These are phyloP conservation scores for Blakeslea trispora DNA, from an alignment of 371 early-diverging fungal genomes.

Conservation along the genomic window DNA sequence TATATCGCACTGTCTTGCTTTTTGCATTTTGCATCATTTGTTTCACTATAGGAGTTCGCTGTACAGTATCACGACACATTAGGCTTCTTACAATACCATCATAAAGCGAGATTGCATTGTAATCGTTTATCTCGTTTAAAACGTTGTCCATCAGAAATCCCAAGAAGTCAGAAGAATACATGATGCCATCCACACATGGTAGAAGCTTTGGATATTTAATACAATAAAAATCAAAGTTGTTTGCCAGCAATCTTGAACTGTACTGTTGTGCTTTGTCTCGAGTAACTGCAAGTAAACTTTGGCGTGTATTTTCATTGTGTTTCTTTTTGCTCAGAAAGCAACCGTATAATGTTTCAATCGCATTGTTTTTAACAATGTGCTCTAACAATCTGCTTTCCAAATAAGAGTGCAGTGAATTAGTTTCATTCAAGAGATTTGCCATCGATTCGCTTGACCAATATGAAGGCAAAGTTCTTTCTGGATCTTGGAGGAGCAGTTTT, in stretches of 20 bases:
- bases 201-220: slow-evolving; percentile 33
- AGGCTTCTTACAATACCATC: slow-evolving; percentile 33
- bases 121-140: slow-evolving; percentile 24
- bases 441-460: slow-evolving; percentile 28
- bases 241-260: slow-evolving; percentile 17
- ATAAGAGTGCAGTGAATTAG: slow-evolving; percentile 20
- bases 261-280: slow-evolving; percentile 2
- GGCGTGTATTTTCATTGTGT: background rate
- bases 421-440: slow-evolving; percentile 23
- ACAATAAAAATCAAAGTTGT: slow-evolving; percentile 34
- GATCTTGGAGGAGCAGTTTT: slow-evolving; percentile 27
- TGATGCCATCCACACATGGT: slow-evolving; percentile 39
- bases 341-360: slow-evolving; percentile 33
- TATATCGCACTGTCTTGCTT: slow-evolving; percentile 20
- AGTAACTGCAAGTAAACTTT: background rate
- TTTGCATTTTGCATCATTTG: slow-evolving; percentile 25
- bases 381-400: slow-evolving; percentile 18
- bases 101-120: slow-evolving; percentile 27
- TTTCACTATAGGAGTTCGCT: slow-evolving; percentile 21
- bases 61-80: slow-evolving; percentile 34
- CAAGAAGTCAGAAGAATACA: slow-evolving; percentile 32
- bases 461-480: slow-evolving; percentile 29
- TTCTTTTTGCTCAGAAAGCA: slow-evolving; percentile 18
- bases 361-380: slow-evolving; percentile 33
- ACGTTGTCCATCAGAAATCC: slow-evolving; percentile 25